phyloP scores from a whole-genome alignment of 108 stramenopile species.

The Cyclotella atomus region DNA sequence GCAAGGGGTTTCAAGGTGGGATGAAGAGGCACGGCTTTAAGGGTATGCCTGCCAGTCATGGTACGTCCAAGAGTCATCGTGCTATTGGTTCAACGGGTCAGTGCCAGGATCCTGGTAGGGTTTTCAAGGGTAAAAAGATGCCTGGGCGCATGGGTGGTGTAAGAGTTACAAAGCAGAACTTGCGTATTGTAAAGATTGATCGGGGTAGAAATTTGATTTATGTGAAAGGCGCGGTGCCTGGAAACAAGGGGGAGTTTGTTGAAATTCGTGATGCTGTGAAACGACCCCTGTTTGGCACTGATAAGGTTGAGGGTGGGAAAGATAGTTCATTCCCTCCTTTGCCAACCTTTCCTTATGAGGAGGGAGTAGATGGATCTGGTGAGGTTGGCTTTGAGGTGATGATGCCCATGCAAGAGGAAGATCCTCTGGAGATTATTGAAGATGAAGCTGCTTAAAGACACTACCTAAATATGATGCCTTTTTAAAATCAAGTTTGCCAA shows the following conservation, averaged over 20 bases:
- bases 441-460: conserved; percentile 27
- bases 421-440: conserved; percentile 70
- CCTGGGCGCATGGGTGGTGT: conserved; percentile 95
- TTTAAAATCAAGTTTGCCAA: no score
- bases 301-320: conserved; percentile 63
- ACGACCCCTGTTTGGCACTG: conserved; percentile 78
- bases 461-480: no score
- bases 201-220: conserved; percentile 91
- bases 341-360: conserved; percentile 82
- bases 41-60: conserved; percentile 96
- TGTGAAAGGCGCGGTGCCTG: conserved; percentile 92
- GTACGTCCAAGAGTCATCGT: conserved; percentile 92
- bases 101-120: conserved; percentile 95
- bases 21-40: conserved; percentile 97
- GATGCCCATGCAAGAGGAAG: conserved; percentile 82
- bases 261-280: conserved; percentile 94
- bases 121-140: conserved; percentile 99
- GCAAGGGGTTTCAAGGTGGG: conserved; percentile 98
- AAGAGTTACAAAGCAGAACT: conserved; percentile 87
- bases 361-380: conserved; percentile 85
- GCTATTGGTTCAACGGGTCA: conserved; percentile 83
- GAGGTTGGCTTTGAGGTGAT: conserved; percentile 71
- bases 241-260: conserved; percentile 91
- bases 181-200: conserved; percentile 93
- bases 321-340: conserved; percentile 74